Base-by-base conservation (phyloP, 2,329 filamentous ascomycete species). In the Monilinia fructigena region DNA sequence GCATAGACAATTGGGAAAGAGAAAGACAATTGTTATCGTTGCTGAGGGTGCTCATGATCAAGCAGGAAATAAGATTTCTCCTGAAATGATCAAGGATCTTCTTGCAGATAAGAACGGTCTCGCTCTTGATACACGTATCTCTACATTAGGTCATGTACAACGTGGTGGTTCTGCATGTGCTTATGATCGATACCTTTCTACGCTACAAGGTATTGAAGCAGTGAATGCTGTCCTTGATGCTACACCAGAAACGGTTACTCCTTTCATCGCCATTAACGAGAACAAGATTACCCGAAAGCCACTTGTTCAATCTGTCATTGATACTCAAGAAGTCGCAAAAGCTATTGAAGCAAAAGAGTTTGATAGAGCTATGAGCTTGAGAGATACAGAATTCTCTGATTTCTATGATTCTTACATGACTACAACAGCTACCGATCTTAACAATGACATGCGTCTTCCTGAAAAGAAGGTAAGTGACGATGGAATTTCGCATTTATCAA, bases 21-120 rank as follows among this genome's bases (percentile, higher is more conserved):
- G 95, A 74, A 96, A 97, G 82, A 98, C 95, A 1, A 98, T 98
- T 74, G 94, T 99, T 74, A 97, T 99, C 74, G 90, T 99, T 63
- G 95, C 95, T 63, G 95, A 99, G 80, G 95, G 95, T 72, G 95
- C 95, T 56, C 89, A 93, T 72, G 93, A 97, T 79, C 85, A 85
- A 70, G 80, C 94, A 63, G 86, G 97, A 67, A 90, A 89, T 76
- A 94, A 92, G 79, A 96, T 99, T 74, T 87, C 87, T 0, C 88
- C 92, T 12, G 81, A 83, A 23, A 89, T 90, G 79, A 91, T 99
- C 78, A 97, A 95, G 78, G 86, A 94, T 72, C 86, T 98, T 61
- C 86, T 99, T n/a, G 89, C 92, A 48, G 85, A 89, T 75, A 86
- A 86, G 75, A 81, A 90, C 26, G 88, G 90, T 14, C 86, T 97